Evolutionary conservation across 768 basidiomycete genomes (phyloP).

Genomic region (Auricularia heimuer): DNA sequence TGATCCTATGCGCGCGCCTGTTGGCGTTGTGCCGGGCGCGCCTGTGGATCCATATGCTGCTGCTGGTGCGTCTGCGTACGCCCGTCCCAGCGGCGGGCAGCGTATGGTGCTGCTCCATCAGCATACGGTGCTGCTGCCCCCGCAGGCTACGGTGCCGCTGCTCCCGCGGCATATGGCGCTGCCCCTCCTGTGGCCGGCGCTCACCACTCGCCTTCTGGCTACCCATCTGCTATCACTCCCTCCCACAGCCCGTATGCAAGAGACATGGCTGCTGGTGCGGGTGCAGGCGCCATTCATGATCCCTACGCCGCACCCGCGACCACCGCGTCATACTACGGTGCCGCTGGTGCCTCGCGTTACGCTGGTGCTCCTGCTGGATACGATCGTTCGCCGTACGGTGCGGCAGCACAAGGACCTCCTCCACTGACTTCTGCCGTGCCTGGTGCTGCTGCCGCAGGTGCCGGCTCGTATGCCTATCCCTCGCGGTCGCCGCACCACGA

Average conservation of each 20-base stretch:
- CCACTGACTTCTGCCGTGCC: no score
- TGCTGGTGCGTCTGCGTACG: not conserved
- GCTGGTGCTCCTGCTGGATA: not conserved
- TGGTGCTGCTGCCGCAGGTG: no score
- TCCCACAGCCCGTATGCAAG: not conserved
- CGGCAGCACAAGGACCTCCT: not conserved
- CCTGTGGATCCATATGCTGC: not conserved
- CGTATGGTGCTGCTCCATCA: no score
- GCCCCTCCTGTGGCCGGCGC: not conserved
- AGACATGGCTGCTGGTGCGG: not conserved
- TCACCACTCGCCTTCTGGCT: not conserved
- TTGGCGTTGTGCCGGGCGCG: not conserved
- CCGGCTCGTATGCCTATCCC: not conserved
- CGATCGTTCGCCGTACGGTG: conserved; percentile 1
- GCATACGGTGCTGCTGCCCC: not conserved
- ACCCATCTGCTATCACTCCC: not conserved
- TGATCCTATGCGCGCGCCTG: not conserved
- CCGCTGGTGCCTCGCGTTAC: not conserved
- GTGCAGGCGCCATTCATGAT: not conserved
- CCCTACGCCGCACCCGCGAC: not conserved
- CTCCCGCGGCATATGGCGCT: not conserved
- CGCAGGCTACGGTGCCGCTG: not conserved
- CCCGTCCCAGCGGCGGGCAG: not conserved
- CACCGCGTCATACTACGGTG: not conserved
- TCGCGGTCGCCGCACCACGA: not conserved